These are phyloP conservation scores for Starmerella apis DNA, from an alignment of 805 yeast species.

Conservation along the genomic window DNA sequence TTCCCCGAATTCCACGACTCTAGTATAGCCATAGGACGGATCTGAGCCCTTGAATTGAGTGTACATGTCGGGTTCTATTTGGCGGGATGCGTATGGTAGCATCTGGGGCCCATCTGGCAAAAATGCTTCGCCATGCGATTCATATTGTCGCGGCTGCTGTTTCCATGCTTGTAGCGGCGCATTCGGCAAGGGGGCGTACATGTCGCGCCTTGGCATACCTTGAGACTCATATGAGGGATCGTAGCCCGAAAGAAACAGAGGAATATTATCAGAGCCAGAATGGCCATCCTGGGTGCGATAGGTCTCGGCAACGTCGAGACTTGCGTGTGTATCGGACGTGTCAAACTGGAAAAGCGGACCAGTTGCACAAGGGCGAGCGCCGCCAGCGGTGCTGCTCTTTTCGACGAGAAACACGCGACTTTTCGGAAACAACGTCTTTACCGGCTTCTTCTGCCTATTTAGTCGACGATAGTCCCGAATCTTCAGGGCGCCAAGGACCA, in stretches of 20 bases:
- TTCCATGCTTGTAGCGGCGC: background rate
- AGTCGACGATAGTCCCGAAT: background rate
- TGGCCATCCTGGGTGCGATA: background rate
- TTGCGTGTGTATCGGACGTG: constrained; percentile 1
- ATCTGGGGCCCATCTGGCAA: background rate
- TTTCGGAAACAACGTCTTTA: constrained; percentile 5
- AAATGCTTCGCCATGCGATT: no score
- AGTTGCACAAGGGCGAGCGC: constrained; percentile 14
- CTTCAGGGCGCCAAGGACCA: background rate
- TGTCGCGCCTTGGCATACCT: background rate
- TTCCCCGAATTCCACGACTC: background rate
- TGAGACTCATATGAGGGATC: background rate
- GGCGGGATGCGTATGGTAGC: background rate
- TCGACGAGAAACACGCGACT: constrained; percentile 7
- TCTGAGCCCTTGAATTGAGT: background rate
- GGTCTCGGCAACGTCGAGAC: background rate
- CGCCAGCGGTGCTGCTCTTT: constrained; percentile 3
- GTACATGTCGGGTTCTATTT: background rate
- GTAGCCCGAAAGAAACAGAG: background rate
- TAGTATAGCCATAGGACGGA: background rate
- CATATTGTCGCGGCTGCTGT: background rate
- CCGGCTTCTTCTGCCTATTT: background rate
- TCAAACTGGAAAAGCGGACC: constrained; percentile 12
- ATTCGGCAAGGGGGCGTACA: background rate
- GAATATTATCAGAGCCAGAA: background rate